These are phyloP conservation scores for Pezicula rhizophila DNA, from an alignment of 2,329 filamentous ascomycete species.

Conservation along the genomic window DNA sequence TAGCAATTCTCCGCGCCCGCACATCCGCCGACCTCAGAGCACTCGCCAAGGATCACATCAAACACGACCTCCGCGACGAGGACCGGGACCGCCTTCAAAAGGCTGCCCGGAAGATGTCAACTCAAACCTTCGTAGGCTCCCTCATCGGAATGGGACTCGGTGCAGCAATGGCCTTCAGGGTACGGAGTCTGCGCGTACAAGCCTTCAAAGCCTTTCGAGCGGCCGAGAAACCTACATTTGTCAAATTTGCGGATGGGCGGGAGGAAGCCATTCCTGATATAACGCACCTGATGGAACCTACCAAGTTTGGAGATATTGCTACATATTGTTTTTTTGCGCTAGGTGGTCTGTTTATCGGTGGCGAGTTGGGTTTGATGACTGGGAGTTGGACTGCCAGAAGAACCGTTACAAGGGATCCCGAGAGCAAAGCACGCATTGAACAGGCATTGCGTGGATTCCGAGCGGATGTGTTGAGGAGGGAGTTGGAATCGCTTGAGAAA, in stretches of 20 bases:
- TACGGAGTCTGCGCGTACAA: conserved; percentile 48
- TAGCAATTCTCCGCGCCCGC: conserved; percentile 10
- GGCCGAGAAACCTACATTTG: conserved; percentile 53
- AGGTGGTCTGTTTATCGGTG: conserved; percentile 58
- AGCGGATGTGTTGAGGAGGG: conserved; percentile 54
- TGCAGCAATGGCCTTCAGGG: conserved; percentile 47
- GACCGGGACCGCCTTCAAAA: conserved; percentile 10
- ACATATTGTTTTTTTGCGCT: conserved; percentile 57
- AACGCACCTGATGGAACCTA: conserved; percentile 49
- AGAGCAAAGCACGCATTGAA: conserved; percentile 51
- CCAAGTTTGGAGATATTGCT: conserved; percentile 51
- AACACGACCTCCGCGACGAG: conserved; percentile 7
- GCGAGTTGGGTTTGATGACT: conserved; percentile 54
- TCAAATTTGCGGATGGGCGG: conserved; percentile 56
- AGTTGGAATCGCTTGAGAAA: conserved; percentile 50
- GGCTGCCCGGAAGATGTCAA: conserved; percentile 49
- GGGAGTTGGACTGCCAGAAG: conserved; percentile 49
- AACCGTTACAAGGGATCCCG: conserved; percentile 46
- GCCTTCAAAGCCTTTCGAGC: conserved; percentile 58
- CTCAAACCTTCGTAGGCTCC: conserved; percentile 52
- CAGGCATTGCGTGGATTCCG: conserved; percentile 56
- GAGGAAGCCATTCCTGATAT: conserved; percentile 57
- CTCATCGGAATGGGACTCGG: conserved; percentile 54
- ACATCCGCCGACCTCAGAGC: conserved; percentile 6
- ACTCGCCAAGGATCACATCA: conserved; percentile 9